Evolutionary conservation across 192 early-diverging fungal genomes (phyloP).

Genomic region (Allomyces javanicus): DNA sequence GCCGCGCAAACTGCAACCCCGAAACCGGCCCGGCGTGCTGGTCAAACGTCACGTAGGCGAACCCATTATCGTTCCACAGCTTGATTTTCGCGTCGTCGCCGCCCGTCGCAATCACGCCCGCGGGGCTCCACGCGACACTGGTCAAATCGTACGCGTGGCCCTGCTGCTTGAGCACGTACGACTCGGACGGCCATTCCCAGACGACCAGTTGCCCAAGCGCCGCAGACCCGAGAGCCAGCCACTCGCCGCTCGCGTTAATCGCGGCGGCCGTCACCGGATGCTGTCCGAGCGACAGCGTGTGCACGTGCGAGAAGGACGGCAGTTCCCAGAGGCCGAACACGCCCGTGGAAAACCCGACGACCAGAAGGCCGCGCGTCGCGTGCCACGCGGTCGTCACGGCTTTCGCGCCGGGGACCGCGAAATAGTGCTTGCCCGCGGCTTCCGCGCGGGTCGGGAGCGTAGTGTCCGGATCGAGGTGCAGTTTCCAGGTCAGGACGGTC

Average conservation of each 20-base stretch:
- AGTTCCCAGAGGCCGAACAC: conserved; percentile 98
- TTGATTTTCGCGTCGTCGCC: conserved; percentile 96
- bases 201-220: conserved; percentile 87
- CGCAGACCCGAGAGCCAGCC: conserved; percentile 88
- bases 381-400: conserved; percentile 68
- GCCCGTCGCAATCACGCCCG: conserved; percentile 88
- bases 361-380: conserved; percentile 42
- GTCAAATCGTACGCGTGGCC: conserved; percentile 93
- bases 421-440: conserved; percentile 35
- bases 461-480: not conserved
- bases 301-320: conserved; percentile 80
- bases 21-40: conserved; percentile 70
- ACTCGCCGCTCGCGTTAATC: conserved; percentile 82
- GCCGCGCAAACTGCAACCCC: conserved; percentile 72
- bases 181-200: conserved; percentile 99
- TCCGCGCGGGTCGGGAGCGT: not conserved
- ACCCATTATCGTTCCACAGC: conserved; percentile 92
- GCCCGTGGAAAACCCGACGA: conserved; percentile 80
- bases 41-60: conserved; percentile 94
- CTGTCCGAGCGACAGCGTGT: conserved; percentile 89
- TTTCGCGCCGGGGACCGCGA: conserved; percentile 54
- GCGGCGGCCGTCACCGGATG: conserved; percentile 73
- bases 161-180: conserved; percentile 97
- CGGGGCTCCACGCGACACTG: conserved; percentile 66
- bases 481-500: conserved; percentile 61